Evolutionary conservation across 1,284 basidiomycete species (phyloP).

Genomic region (Fistulinella cinereoalba): DNA sequence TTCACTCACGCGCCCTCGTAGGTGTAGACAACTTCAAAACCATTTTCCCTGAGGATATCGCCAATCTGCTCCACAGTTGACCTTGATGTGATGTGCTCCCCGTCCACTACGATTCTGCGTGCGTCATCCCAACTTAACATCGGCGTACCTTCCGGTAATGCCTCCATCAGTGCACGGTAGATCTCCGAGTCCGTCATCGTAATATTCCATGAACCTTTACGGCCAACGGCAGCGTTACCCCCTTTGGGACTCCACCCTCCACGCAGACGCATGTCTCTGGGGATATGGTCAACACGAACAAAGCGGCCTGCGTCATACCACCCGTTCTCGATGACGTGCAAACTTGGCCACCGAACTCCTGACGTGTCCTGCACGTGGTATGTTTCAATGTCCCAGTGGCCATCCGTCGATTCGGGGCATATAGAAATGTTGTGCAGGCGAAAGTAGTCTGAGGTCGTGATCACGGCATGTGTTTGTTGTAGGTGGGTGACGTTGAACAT

Average conservation of each 20-base stretch:
- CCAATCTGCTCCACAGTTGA: constrained; percentile 32
- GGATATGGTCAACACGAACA: constrained; percentile 38
- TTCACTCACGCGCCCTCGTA: constrained; percentile 37
- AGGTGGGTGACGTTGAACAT: constrained; percentile 50
- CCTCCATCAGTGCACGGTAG: constrained; percentile 17
- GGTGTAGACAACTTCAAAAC: constrained; percentile 38
- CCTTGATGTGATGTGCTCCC: constrained; percentile 16
- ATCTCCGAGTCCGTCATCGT: constrained; percentile 17
- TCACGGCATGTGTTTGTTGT: constrained; percentile 36
- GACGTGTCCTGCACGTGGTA: constrained; percentile 24
- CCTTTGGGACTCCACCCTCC: constrained; percentile 25
- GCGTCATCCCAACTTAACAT: constrained; percentile 19
- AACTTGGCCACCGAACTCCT: constrained; percentile 16
- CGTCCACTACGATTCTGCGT: constrained; percentile 20
- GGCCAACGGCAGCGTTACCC: constrained; percentile 17
- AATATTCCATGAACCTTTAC: constrained; percentile 25
- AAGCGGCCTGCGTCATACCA: constrained; percentile 37
- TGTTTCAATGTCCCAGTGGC: constrained; percentile 35
- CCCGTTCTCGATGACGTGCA: constrained; percentile 37
- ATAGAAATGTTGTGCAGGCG: constrained; percentile 37
- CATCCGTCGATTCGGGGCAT: constrained; percentile 35
- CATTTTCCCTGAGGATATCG: constrained; percentile 34
- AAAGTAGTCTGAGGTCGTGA: constrained; percentile 43
- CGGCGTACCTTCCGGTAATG: constrained; percentile 8
- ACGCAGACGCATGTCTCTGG: constrained; percentile 32